Evolutionary conservation across 371 early-diverging fungal genomes (phyloP), one percentile per base, ranked within the genome.

Genomic region (Mucor ambiguus): DNA sequence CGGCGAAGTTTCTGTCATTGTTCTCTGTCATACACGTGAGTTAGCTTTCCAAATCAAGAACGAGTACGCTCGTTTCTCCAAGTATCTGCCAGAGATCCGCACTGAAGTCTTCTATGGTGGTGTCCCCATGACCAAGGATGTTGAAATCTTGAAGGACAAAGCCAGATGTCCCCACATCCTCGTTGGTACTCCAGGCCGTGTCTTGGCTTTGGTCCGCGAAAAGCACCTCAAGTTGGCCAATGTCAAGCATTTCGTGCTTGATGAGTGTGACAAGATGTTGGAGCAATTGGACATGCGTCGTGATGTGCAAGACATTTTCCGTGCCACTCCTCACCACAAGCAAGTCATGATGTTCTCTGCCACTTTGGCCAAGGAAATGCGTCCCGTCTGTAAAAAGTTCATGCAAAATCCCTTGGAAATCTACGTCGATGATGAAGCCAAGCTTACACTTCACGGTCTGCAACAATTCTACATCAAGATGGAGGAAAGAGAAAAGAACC

Each of bases 271-370:
- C 85, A 95, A 97, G 85, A 93, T 98, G 89, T 77, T 98, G 54
- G 96, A 96, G 54, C 60, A 60, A 35, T n/a, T 68, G 91, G 97
- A 96, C 69, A 98, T 98, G 98, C 93, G 99, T 66, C 87, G 92
- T 54, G 97, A 97, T 79, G 94, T 98, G 12, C 98, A 98, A 77
- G 95, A 95, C 32, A 97, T 98, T 64, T 98, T 98, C 93, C 82
- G 90, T 26, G 76, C 92, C 16, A 96, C 97, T 5, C 98, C 97
- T 30, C 96, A 95, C 76, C 89, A 92, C 79, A 98, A 98, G 87
- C 99, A 98, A 80, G 96, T 96, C 46, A 95, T 98, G 93, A 97
- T 98, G 98, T 98, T 96, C 82, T 90, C 92, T 46, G 99, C 99
- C 22, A 98, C 99, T 22, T 80, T 98, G 61, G 89, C 89, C 84